A percentile compares a stretch with the other conserved stretches of the same genome.
These are phyloP conservation scores for Avena insularis DNA, from an alignment of 176 grass and related monocot genomes.

Conservation along the genomic window DNA sequence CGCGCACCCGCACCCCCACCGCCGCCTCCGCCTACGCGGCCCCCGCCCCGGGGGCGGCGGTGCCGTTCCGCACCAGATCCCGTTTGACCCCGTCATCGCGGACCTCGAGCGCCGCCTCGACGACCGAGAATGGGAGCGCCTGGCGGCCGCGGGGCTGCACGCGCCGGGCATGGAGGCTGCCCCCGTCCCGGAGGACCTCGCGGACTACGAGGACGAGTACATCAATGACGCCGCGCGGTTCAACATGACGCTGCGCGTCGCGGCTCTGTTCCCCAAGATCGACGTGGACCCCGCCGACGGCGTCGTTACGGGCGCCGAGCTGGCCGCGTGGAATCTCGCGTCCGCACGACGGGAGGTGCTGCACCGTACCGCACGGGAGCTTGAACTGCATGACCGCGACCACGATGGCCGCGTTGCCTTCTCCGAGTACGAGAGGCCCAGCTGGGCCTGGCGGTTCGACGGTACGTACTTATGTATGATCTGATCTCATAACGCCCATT, in stretches of 20 bases:
- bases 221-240: slow-evolving; percentile 74
- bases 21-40: slow-evolving; percentile 87
- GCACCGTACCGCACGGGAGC: slow-evolving; percentile 73
- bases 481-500: neutral
- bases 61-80: slow-evolving; percentile 47
- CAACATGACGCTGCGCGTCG: slow-evolving; percentile 81
- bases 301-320: slow-evolving; percentile 63
- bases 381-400: slow-evolving; percentile 89
- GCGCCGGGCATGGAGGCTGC: slow-evolving; percentile 81
- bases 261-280: slow-evolving; percentile 81
- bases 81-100: slow-evolving; percentile 84
- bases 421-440: slow-evolving; percentile 81
- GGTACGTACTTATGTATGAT: slow-evolving; percentile 51
- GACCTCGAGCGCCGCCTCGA: slow-evolving; percentile 78
- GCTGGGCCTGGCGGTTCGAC: slow-evolving; percentile 82
- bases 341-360: slow-evolving; percentile 66
- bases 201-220: slow-evolving; percentile 65
- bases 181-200: slow-evolving; percentile 71
- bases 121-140: slow-evolving; percentile 91
- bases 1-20: slow-evolving; percentile 50
- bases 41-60: neutral
- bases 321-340: slow-evolving; percentile 78
- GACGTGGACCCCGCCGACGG: slow-evolving; percentile 78
- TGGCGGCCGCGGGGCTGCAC: slow-evolving; percentile 56
- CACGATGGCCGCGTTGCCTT: slow-evolving; percentile 75